Conservation (phyloP, 805 yeast species). For the Vanderwaltozyma tropicalis region DNA sequence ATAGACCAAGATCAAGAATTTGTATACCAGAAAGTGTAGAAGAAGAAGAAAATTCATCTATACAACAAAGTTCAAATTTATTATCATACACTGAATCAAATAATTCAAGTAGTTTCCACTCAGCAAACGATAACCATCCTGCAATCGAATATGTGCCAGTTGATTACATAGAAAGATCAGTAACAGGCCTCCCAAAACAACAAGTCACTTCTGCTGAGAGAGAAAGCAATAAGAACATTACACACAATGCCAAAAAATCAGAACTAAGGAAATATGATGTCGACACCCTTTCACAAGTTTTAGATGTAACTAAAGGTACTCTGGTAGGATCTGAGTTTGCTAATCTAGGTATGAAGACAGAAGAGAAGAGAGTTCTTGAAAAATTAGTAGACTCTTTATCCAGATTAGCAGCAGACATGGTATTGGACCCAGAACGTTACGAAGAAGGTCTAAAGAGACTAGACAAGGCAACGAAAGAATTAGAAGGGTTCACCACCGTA, state of each 20-base stretch:
- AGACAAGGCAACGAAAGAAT: slow-evolving; percentile 69
- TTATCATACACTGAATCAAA: not conserved
- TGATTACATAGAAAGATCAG: too few relatives aligned
- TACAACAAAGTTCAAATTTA: not conserved
- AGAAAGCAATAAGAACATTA: not conserved
- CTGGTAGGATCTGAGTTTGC: slow-evolving; percentile 52
- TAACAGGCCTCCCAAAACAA: too few relatives aligned
- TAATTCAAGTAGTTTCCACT: not conserved
- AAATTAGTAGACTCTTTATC: slow-evolving; percentile 78
- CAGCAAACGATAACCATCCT: not conserved
- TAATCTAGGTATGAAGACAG: slow-evolving; percentile 58
- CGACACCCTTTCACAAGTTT: slow-evolving; percentile 29
- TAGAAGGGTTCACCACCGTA: slow-evolving; percentile 71
- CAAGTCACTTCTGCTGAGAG: too few relatives aligned
- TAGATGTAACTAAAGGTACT: slow-evolving; percentile 34
- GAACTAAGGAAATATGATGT: slow-evolving; percentile 13
- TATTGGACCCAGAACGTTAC: slow-evolving; percentile 69
- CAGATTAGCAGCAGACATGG: slow-evolving; percentile 83
- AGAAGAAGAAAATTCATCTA: slow-evolving; percentile 3
- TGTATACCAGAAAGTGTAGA: slow-evolving; percentile 12
- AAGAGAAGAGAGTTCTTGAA: slow-evolving; percentile 72
- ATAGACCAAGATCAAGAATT: slow-evolving; percentile 24
- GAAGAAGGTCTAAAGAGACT: slow-evolving; percentile 72
- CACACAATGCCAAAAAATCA: too few relatives aligned
- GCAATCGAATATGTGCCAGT: too few relatives aligned